Evolutionary conservation across 73 alveolate genomes (phyloP), one percentile per base, ranked within the genome.

Genomic region (Paraurostyla sp.): DNA sequence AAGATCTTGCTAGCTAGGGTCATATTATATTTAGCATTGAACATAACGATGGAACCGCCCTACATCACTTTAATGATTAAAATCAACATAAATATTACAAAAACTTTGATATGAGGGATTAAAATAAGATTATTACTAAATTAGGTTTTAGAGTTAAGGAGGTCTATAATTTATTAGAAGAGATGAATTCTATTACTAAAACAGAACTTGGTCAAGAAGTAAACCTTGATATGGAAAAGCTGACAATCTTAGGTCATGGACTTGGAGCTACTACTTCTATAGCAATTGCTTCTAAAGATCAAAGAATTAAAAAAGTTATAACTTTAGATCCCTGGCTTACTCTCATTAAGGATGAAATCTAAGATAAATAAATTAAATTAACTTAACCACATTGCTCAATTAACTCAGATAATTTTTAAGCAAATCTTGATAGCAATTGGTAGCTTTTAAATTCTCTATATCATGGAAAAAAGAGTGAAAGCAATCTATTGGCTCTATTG

Each of bases 211-310:
- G 85, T 2, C 32, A 23, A 27, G 45, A 69, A 15, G 85, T 69
- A 18, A 35, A 27, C 23, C 60, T 69, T 11, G 85, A 69, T 18
- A 36, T 69, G 65, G 85, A 69, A 11, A 69, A 69, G 11, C 27
- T 69, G 49, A 69, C 85, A 9, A 23, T 69, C 2, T 22, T 38
- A 15, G 85, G 85, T 27, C 85, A 69, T 69, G 85, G 85, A 36
- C 27, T 69, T 36, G 85, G 85, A 4, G 49, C 85, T 9, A 69
- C 85, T 40, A 69, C 85, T n/a, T 65, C 85, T 41, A 43, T 69
- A 4, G 11, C 63, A 6, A 11, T 69, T 33, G 85, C 85, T 27
- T 33, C 85, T n/a, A 69, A 69, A 36, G 85, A 69, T 36, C 22
- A 69, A 11, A 33, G 85, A 23, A 68, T 69, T 11, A 69, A 69